phyloP scores from a whole-genome alignment of 2,329 filamentous ascomycete genomes.

The Periconia digitata region DNA sequence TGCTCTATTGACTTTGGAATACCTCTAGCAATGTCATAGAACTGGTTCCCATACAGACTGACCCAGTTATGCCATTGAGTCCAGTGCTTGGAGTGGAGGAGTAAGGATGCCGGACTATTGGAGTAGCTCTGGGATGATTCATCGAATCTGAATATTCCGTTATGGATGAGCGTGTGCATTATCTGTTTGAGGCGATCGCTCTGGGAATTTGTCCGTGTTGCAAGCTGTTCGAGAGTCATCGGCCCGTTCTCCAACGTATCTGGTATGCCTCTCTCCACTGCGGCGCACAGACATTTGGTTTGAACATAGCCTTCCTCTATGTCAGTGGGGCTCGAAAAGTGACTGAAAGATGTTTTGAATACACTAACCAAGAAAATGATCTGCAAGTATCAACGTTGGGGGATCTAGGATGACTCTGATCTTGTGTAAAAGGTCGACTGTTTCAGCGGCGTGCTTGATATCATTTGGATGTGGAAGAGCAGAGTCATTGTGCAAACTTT shows the following conservation, averaged over 20 bases:
- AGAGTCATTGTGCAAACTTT: too few relatives aligned
- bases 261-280: slow-evolving; percentile 33
- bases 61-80: slow-evolving; percentile 51
- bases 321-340: too few relatives aligned
- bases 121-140: slow-evolving; percentile 24
- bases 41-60: slow-evolving; percentile 47
- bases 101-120: slow-evolving; percentile 40
- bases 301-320: slow-evolving; percentile 27
- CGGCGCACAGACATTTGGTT: slow-evolving; percentile 34
- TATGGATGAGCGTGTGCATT: slow-evolving; percentile 34
- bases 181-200: slow-evolving; percentile 37
- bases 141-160: slow-evolving; percentile 42
- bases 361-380: too few relatives aligned
- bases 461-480: too few relatives aligned
- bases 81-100: slow-evolving; percentile 45
- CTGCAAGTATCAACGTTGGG: too few relatives aligned
- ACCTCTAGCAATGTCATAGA: slow-evolving; percentile 48
- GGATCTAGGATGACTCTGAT: too few relatives aligned
- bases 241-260: slow-evolving; percentile 29
- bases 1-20: slow-evolving; percentile 36
- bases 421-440: too few relatives aligned
- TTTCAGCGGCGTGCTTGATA: too few relatives aligned
- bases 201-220: slow-evolving; percentile 14
- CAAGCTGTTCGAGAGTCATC: slow-evolving; percentile 19
- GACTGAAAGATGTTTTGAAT: too few relatives aligned